phyloP scores from a whole-genome alignment of 2,329 filamentous ascomycete genomes.

The Amylocarpus encephaloides region DNA sequence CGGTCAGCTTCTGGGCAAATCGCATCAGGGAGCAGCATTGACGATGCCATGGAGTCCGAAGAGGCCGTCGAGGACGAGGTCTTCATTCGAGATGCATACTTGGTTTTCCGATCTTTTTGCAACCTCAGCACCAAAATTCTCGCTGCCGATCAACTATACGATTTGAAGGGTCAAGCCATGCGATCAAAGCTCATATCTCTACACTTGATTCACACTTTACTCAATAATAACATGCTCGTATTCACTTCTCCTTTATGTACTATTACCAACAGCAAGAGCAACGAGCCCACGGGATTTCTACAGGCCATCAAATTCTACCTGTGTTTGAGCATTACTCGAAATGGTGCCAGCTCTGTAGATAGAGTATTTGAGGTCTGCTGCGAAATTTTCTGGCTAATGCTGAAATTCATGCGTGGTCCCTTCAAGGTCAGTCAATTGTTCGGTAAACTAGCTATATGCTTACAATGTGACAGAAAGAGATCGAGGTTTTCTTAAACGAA shows the following conservation, averaged over 20 bases:
- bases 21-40: conserved; percentile 45
- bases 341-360: conserved; percentile 88
- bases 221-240: conserved; percentile 88
- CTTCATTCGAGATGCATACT: conserved; percentile 92
- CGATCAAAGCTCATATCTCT: conserved; percentile 92
- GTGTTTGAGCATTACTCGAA: conserved; percentile 88
- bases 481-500: conserved; percentile 96
- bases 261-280: conserved; percentile 84
- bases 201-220: conserved; percentile 87
- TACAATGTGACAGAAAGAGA: conserved; percentile 65
- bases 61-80: conserved; percentile 81
- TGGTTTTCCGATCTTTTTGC: conserved; percentile 96
- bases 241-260: conserved; percentile 90
- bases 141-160: conserved; percentile 83
- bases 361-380: conserved; percentile 91
- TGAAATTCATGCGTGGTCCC: conserved; percentile 85
- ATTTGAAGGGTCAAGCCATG: conserved; percentile 92
- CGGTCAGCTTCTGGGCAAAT: conserved; percentile 49
- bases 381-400: conserved; percentile 97
- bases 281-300: conserved; percentile 82
- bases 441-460: not conserved
- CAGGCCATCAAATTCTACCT: conserved; percentile 97
- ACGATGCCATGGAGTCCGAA: conserved; percentile 53
- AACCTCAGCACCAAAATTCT: conserved; percentile 92
- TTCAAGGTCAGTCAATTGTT: conserved; percentile 62